Conservation (phyloP, 192 early-diverging fungal species). For the Backusella morwellensis region DNA sequence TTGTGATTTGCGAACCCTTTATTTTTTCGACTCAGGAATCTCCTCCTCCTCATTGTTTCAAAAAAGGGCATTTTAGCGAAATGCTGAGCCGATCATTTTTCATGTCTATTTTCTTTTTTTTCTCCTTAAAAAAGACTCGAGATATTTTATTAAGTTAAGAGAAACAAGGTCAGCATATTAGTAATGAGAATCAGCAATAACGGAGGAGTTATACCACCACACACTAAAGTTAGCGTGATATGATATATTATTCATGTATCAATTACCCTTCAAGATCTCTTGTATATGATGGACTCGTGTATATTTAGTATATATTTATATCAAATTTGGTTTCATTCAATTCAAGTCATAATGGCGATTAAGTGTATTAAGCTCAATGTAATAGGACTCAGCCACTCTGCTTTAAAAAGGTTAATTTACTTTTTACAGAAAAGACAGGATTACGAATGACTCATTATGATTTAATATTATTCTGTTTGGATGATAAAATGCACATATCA, state of each 20-base stretch:
- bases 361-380: neutral
- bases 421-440: neutral
- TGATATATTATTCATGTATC: neutral
- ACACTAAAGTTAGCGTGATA: neutral
- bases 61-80: too few species aligned
- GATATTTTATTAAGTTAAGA: neutral
- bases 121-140: neutral
- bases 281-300: neutral
- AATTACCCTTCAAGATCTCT: neutral
- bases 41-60: neutral
- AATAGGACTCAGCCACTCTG: neutral
- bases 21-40: neutral
- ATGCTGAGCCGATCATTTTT: too few species aligned
- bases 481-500: neutral
- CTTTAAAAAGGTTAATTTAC: neutral
- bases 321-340: neutral
- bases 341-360: neutral
- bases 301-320: neutral
- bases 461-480: neutral
- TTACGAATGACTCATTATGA: slow-evolving; percentile 1
- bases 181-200: neutral
- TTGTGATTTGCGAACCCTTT: neutral
- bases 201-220: neutral
- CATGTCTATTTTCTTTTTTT: neutral
- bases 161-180: neutral